Evolutionary conservation across 495 filamentous ascomycete species (phyloP), one percentile per base, ranked within the genome.

Genomic region (Aspergillus conjunctus): DNA sequence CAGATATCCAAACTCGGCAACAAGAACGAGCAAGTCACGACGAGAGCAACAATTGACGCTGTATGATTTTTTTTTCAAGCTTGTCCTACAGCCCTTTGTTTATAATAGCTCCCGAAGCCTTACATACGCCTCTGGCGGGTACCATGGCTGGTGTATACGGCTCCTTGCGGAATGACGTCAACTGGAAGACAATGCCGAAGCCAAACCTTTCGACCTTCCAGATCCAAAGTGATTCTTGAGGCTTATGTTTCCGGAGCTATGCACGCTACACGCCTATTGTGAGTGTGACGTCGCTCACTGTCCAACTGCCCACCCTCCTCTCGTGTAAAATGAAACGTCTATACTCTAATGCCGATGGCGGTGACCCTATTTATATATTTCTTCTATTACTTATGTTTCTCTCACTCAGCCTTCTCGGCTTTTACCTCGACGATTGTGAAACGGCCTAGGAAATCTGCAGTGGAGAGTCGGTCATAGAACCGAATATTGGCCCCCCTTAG

Each of bases 1-100:
- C 93, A 98, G 73, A 96, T 99, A 39, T 93, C 91, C 7, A 97
- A 97, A 74, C 81, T 99, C 56, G 94, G 94, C 20, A 99, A 99
- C 74, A 97, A 97, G 80, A 97, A 97, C 69, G 94, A 99, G 79
- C 93, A 96, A 71, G 77, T 99, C 52, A 94, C 87, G 11, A 95
- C 91, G 32, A 77, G 93, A 67, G 92, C 92, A 20, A 87, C 83
- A 53, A 92, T 96, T 81, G 92, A 97, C 78, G 91, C 91, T 21
- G 87, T 97, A 41, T 96, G 79, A 82, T 37, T 54, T 33, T 32
- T 33, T 32, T 55, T 49, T 48, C 17, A 20, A 17, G 10, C 18
- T 22, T 7, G 21, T 7, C 4, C 44, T 7, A 48, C 44, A 20
- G 12, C 44, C 44, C 7, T 22, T 6, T 48, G n/a, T 7, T 22